Percentiles rank a stretch among this genome's conserved stretches.
Evolutionary conservation across 345 rosid species (phyloP).

Genomic region (Mercurialis annua): DNA sequence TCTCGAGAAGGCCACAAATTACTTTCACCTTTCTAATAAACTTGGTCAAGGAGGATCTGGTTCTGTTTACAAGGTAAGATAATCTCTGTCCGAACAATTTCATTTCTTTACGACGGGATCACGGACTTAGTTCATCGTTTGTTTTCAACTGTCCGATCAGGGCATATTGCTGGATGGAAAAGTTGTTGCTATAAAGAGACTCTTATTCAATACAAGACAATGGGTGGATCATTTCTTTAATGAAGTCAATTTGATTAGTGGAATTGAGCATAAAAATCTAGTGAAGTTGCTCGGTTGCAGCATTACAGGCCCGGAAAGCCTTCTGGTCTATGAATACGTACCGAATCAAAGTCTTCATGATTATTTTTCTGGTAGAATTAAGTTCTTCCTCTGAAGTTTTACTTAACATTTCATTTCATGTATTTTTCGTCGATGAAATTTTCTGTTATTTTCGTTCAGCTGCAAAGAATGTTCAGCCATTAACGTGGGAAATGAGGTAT

Average conservation of each 20-base stretch:
- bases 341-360: constrained; percentile 76
- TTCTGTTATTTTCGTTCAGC: constrained; percentile 35
- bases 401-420: not conserved
- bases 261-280: constrained; percentile 73
- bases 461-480: constrained; percentile 35
- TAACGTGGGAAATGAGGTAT: constrained; percentile 57
- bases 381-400: constrained; percentile 11
- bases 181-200: constrained; percentile 77
- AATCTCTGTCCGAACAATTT: constrained; percentile 3
- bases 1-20: constrained; percentile 77
- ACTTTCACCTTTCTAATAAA: constrained; percentile 62
- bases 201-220: constrained; percentile 78
- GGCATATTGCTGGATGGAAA: constrained; percentile 65
- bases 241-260: constrained; percentile 83
- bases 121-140: no score
- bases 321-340: constrained; percentile 76
- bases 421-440: not conserved
- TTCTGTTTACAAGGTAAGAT: constrained; percentile 67
- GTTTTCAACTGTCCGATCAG: constrained; percentile 26
- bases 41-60: constrained; percentile 96
- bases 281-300: constrained; percentile 83
- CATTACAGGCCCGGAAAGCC: constrained; percentile 87
- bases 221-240: constrained; percentile 98
- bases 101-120: not conserved
- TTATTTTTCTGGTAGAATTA: constrained; percentile 51